Percentiles rank a stretch among this genome's conserved stretches.
These are phyloP conservation scores for Solanum paucissectum DNA, from an alignment of 257 asterid species.

Conservation along the genomic window DNA sequence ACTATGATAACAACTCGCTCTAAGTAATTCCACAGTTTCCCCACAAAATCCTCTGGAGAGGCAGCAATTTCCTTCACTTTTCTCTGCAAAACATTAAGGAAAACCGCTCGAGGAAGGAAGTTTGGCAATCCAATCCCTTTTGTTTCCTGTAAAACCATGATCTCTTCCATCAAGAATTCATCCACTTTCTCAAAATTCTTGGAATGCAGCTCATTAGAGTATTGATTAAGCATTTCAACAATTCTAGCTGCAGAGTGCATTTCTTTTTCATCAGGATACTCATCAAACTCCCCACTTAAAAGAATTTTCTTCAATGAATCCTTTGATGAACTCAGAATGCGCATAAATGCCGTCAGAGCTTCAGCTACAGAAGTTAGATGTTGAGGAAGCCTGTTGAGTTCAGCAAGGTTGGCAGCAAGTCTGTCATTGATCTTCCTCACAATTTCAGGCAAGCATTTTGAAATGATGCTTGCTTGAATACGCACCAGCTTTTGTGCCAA, in stretches of 20 bases:
- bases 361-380: neutral
- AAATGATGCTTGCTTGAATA: neutral
- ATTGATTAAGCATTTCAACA: constrained; percentile 5
- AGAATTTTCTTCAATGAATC: neutral
- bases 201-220: neutral
- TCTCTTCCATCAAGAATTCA: neutral
- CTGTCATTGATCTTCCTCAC: constrained; percentile 1
- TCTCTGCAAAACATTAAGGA: neutral
- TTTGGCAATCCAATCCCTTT: constrained; percentile 1
- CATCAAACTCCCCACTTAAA: constrained; percentile 3
- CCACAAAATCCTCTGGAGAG: neutral
- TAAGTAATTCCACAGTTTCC: neutral
- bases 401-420: neutral
- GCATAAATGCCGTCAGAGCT: constrained; percentile 1
- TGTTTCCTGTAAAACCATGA: neutral
- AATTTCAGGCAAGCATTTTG: neutral
- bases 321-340: neutral
- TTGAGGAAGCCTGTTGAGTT: constrained; percentile 1
- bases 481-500: neutral
- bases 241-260: constrained; percentile 4
- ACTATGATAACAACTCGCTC: neutral
- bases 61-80: neutral
- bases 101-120: neutral
- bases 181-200: neutral
- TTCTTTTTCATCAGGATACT: neutral